Percentiles rank a stretch among this genome's conserved stretches.
These are phyloP conservation scores for Cornus florida DNA, from an alignment of 148 eudicot species.

Conservation along the genomic window DNA sequence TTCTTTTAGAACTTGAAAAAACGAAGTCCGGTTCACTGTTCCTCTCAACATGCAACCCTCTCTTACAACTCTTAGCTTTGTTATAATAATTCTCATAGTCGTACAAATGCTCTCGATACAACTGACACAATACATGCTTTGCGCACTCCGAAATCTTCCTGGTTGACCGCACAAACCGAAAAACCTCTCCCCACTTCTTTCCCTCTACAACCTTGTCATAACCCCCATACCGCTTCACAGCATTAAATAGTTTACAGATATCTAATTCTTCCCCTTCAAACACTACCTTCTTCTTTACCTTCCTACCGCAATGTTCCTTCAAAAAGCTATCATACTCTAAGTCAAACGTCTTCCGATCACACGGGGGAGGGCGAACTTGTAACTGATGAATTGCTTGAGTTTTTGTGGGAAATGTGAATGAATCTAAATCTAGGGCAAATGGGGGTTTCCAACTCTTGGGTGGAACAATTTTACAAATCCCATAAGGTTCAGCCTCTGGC, in stretches of 20 bases:
- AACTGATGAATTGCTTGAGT: slow-evolving; percentile 91
- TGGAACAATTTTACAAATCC: slow-evolving; percentile 93
- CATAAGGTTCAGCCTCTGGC: slow-evolving; percentile 84
- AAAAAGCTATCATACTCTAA: slow-evolving; percentile 85
- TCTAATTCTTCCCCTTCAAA: slow-evolving; percentile 97
- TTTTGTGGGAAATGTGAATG: slow-evolving; percentile 76
- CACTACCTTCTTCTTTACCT: slow-evolving; percentile 68
- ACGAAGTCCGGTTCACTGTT: slow-evolving; percentile 44
- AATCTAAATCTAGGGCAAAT: slow-evolving; percentile 68
- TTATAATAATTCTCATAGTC: slow-evolving; percentile 81
- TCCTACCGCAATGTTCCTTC: slow-evolving; percentile 70
- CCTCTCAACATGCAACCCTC: slow-evolving; percentile 31
- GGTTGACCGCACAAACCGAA: slow-evolving; percentile 61
- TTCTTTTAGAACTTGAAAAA: slow-evolving; percentile 48
- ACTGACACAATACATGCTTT: slow-evolving; percentile 79
- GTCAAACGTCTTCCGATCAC: slow-evolving; percentile 89
- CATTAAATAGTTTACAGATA: slow-evolving; percentile 87
- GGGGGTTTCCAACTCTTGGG: slow-evolving; percentile 92
- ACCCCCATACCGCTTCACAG: slow-evolving; percentile 89
- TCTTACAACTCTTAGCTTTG: slow-evolving; percentile 48
- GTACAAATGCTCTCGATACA: slow-evolving; percentile 79
- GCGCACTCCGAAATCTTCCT: slow-evolving; percentile 78
- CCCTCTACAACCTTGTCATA: slow-evolving; percentile 79
- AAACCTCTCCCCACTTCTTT: slow-evolving; percentile 96
- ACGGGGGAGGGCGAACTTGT: slow-evolving; percentile 79